Percentiles rank a stretch among this genome's conserved stretches.
Evolutionary conservation across 805 yeast genomes (phyloP).

Genomic region (Zygosaccharomyces gambellarensis): DNA sequence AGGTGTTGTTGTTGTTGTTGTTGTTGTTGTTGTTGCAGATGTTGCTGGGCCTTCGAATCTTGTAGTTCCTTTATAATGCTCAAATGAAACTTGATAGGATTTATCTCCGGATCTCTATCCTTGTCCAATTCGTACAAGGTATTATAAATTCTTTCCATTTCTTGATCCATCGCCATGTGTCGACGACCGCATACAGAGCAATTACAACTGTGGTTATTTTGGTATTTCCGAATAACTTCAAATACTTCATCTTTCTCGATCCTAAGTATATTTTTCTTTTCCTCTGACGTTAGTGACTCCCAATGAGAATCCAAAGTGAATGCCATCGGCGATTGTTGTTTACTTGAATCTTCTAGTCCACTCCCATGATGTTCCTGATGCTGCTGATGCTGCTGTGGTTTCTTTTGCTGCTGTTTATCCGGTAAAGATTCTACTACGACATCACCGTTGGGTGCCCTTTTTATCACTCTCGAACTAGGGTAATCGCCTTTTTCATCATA

Average conservation of each 20-base stretch:
- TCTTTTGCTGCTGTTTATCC: constrained; percentile 3
- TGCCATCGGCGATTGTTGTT: constrained; percentile 20
- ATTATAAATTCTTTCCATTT: constrained; percentile 68
- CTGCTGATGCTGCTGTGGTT: not conserved
- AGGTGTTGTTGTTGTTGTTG: constrained; percentile 22
- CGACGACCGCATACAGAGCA: constrained; percentile 78
- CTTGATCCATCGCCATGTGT: constrained; percentile 65
- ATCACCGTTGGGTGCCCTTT: constrained; percentile 69
- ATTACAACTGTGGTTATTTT: constrained; percentile 48
- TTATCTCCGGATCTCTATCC: constrained; percentile 30
- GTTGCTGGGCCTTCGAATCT: constrained; percentile 20
- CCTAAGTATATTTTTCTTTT: constrained; percentile 55
- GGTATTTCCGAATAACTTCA: constrained; percentile 57
- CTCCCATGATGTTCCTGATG: constrained; percentile 8
- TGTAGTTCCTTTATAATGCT: constrained; percentile 34
- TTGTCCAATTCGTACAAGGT: constrained; percentile 54
- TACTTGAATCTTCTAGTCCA: not conserved
- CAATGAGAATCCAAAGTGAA: constrained; percentile 43
- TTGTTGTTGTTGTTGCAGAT: constrained; percentile 5
- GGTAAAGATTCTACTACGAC: constrained; percentile 55
- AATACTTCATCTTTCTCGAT: constrained; percentile 68
- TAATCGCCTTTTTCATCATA: constrained; percentile 58
- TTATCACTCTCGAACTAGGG: constrained; percentile 67
- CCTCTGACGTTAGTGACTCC: constrained; percentile 57
- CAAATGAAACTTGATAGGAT: constrained; percentile 32